phyloP scores from a whole-genome alignment of 169 alveolate genomes.

The Plasmodium blacklocki region DNA sequence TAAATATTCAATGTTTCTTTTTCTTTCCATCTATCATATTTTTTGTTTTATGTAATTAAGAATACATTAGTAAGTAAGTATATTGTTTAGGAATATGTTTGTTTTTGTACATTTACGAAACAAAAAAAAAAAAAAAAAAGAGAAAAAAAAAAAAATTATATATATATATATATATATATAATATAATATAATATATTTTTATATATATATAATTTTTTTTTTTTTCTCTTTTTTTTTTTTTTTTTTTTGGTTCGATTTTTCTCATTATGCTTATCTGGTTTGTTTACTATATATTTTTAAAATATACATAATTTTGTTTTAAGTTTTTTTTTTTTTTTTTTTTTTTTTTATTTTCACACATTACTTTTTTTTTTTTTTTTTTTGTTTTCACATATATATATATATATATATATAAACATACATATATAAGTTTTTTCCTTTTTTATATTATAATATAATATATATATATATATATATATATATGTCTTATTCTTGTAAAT shows the following conservation, averaged over 20 bases:
- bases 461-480: neutral
- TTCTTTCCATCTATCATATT: too few relatives aligned
- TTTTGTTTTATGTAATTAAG: too few relatives aligned
- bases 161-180: too few relatives aligned
- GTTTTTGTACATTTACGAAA: too few relatives aligned
- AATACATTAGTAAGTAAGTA: too few relatives aligned
- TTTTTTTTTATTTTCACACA: neutral
- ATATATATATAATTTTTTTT: neutral
- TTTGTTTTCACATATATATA: neutral
- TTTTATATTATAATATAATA: too few relatives aligned
- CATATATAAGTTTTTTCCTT: too few relatives aligned
- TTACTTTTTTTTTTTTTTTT: neutral
- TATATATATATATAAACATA: neutral
- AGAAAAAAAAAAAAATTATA: too few relatives aligned
- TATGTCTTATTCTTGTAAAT: neutral
- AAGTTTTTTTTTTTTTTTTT: neutral
- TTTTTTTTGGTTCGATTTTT: neutral
- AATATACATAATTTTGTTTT: neutral
- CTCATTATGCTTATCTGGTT: neutral
- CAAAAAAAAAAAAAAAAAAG: too few relatives aligned
- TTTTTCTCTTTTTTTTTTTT: neutral
- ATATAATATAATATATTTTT: neutral
- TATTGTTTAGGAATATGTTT: too few relatives aligned
- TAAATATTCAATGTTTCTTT: too few relatives aligned
- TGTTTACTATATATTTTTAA: neutral